A percentile compares a stretch with the other conserved stretches of the same genome.
Conservation (phyloP, 73 alveolate species). For the Paraurostyla sp. region DNA sequence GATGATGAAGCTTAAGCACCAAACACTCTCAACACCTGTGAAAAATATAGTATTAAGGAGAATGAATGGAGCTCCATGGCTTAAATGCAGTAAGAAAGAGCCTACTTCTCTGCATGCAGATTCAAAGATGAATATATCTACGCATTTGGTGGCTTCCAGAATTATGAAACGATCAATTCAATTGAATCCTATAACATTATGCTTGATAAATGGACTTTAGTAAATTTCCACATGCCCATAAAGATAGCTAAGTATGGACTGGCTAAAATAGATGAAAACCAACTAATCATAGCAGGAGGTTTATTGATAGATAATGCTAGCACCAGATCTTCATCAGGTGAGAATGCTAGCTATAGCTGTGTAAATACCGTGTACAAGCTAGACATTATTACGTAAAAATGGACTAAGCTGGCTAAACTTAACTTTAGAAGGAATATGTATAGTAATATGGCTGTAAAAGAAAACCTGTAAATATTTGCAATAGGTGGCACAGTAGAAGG, state of each 20-base stretch:
- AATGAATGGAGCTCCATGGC: constrained; percentile 56
- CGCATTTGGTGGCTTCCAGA: constrained; percentile 66
- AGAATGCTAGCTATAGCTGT: constrained; percentile 18
- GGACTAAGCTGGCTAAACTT: constrained; percentile 65
- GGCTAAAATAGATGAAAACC: constrained; percentile 49
- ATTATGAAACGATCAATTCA: constrained; percentile 61
- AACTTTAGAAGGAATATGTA: constrained; percentile 51
- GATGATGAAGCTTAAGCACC: constrained; percentile 71
- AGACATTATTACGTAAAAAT: constrained; percentile 22
- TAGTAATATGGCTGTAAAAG: constrained; percentile 50
- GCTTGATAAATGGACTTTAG: constrained; percentile 61
- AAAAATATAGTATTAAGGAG: constrained; percentile 42
- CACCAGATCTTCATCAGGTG: constrained; percentile 1
- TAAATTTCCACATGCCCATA: constrained; percentile 35
- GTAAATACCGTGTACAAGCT: constrained; percentile 65
- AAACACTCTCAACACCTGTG: constrained; percentile 51
- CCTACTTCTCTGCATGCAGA: constrained; percentile 46
- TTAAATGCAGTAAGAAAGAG: constrained; percentile 29
- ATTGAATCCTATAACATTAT: constrained; percentile 43
- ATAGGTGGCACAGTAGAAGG: constrained; percentile 57
- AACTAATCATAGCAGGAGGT: constrained; percentile 66
- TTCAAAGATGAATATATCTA: constrained; percentile 48
- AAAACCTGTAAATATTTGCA: constrained; percentile 24
- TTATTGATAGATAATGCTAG: constrained; percentile 31
- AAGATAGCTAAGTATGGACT: constrained; percentile 63